Base-by-base conservation (phyloP, 768 basidiomycete species). In the Ramaria sp. region DNA sequence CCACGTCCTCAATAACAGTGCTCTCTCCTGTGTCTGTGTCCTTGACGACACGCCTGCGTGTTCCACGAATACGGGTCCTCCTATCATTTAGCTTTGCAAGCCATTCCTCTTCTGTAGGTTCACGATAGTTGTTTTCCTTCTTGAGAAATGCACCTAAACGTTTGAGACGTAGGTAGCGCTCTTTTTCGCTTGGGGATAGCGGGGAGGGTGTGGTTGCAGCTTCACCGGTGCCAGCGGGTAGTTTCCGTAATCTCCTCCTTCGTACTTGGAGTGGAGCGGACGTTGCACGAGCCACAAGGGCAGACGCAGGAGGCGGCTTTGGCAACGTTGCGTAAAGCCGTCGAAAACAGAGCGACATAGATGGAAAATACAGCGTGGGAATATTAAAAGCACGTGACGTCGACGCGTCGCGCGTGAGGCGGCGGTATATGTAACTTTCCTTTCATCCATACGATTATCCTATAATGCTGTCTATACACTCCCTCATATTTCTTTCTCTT, bases 221-320 rank as follows among this genome's bases (percentile, higher is more conserved):
- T 24, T 46, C 41, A 31, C 13, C 4, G 13, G 45, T 24, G 19
- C 13, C n/a, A 33, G 45, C 13, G n/a, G 48, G 34, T 13, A 37
- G 72, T 68, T 79, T 83, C 55, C 67, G 70, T 34, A 70, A 70
- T 56, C 88, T 82, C 53, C 88, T 84, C 17, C 80, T 74, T 57
- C 83, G 82, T 51, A 90, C 86, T 27, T 86, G 84, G 43, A 82
- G 76, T 0, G 88, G 88, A 0, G 85, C 79, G 0, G 88, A 89
- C 7, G 81, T 75, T 30, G 83, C 84, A 43, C 84, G 75, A 1
- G 88, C 86, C 38, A 58, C 68, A 38, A 78, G 75, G 49, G 71
- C 65, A 24, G 67, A 34, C 72, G 73, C n/a, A 68, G 59, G 17
- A 57, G 53, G 30, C 72, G 65, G 52, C 31, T 60, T 48, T 7